Evolutionary conservation across 208 protist species (phyloP).

Genomic region (Angomonas deanei): DNA sequence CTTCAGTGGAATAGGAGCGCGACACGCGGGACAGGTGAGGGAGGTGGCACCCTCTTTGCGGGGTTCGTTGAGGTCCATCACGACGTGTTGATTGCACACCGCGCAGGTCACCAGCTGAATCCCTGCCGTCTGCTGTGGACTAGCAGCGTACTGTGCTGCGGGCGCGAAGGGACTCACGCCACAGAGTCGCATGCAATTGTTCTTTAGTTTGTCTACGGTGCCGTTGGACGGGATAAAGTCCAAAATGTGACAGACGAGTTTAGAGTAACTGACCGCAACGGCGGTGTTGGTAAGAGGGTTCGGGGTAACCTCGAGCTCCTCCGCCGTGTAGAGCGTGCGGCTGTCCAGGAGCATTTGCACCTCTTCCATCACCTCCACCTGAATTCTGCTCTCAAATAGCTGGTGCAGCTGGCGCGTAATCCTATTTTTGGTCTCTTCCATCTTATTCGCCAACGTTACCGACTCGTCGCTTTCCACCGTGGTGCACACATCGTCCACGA

Average conservation of each 20-base stretch:
- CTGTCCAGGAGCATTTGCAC: slow-evolving; percentile 56
- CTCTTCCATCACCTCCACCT: slow-evolving; percentile 76
- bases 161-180: slow-evolving; percentile 83
- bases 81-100: slow-evolving; percentile 68
- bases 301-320: slow-evolving; percentile 25
- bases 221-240: slow-evolving; percentile 68
- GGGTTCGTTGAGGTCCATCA: slow-evolving; percentile 45
- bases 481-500: background rate
- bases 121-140: slow-evolving; percentile 32
- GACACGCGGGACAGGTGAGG: slow-evolving; percentile 67
- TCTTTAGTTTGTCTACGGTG: slow-evolving; percentile 60
- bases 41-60: slow-evolving; percentile 12
- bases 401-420: slow-evolving; percentile 24
- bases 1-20: slow-evolving; percentile 46
- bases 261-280: slow-evolving; percentile 76
- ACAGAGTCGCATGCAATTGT: slow-evolving; percentile 87
- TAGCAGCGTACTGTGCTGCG: slow-evolving; percentile 30
- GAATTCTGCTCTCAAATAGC: slow-evolving; percentile 50
- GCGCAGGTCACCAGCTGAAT: slow-evolving; percentile 52
- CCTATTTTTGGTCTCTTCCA: slow-evolving; percentile 43
- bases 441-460: slow-evolving; percentile 60
- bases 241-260: slow-evolving; percentile 59
- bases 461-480: slow-evolving; percentile 38
- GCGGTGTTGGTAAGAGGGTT: slow-evolving; percentile 21
- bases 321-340: slow-evolving; percentile 49